A percentile compares a stretch with the other conserved stretches of the same genome.
Evolutionary conservation across 2,329 filamentous ascomycete species (phyloP).

Genomic region (Fusarium sp.): DNA sequence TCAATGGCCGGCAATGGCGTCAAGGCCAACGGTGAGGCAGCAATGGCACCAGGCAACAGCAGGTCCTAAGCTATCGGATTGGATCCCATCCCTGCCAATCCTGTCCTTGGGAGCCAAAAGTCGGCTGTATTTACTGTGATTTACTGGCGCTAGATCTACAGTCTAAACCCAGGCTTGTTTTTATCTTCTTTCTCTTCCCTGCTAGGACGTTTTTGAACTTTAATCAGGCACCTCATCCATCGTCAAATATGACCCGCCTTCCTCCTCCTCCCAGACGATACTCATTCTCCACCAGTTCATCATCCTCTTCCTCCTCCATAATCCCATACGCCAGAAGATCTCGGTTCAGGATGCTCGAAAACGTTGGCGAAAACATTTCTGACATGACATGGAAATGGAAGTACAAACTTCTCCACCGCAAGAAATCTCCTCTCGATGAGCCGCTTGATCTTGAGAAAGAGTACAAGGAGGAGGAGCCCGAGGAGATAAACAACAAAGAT

Average conservation of each 20-base stretch:
- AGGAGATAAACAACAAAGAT: conserved; percentile 37
- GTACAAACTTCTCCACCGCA: conserved; percentile 46
- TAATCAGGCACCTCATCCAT: not conserved
- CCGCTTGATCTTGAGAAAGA: conserved; percentile 34
- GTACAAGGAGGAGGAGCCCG: conserved; percentile 18
- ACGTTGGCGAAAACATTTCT: conserved; percentile 39
- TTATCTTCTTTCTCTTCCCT: not conserved
- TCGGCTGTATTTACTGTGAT: not conserved
- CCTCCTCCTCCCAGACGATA: not conserved
- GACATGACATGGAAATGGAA: conserved; percentile 49
- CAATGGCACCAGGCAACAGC: conserved; percentile 11
- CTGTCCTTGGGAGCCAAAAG: not conserved
- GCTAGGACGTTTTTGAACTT: conserved; percentile 13
- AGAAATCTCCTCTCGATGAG: conserved; percentile 32
- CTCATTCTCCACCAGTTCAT: not conserved
- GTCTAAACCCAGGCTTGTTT: not conserved
- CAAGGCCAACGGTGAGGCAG: not conserved
- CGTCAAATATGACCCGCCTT: conserved; percentile 8
- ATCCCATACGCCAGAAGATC: not conserved
- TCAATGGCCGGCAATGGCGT: not conserved
- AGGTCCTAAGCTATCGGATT: not conserved
- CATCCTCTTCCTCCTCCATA: not conserved
- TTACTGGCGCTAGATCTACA: not conserved
- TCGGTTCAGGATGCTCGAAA: conserved; percentile 23
- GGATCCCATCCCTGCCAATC: not conserved